These are phyloP conservation scores for Talaromyces thailandensis DNA, from an alignment of 495 filamentous ascomycete genomes.

Conservation along the genomic window DNA sequence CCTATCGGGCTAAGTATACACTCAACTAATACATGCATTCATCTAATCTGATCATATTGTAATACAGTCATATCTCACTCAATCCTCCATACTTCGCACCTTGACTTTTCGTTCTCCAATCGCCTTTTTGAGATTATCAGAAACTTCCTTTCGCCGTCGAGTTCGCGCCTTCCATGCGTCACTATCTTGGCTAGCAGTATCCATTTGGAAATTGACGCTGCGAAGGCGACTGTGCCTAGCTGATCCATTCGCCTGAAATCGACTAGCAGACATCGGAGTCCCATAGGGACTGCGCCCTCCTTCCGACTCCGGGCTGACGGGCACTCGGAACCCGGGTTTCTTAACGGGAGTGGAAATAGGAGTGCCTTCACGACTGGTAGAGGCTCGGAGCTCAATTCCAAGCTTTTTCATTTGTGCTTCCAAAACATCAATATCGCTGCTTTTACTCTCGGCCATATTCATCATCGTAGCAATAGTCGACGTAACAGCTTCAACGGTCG, in stretches of 20 bases:
- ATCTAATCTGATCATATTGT: neutral
- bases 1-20: neutral
- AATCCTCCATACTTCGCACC: slow-evolving; percentile 29
- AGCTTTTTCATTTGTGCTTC: slow-evolving; percentile 75
- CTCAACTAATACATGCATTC: neutral
- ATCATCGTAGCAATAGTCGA: slow-evolving; percentile 91
- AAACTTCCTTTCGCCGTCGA: slow-evolving; percentile 44
- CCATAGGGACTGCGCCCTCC: slow-evolving; percentile 37
- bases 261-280: slow-evolving; percentile 44
- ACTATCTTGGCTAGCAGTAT: slow-evolving; percentile 44
- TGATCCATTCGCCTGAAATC: slow-evolving; percentile 37
- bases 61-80: slow-evolving; percentile 10
- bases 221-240: slow-evolving; percentile 36
- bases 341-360: slow-evolving; percentile 53
- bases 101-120: slow-evolving; percentile 29
- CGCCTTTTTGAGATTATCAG: slow-evolving; percentile 32
- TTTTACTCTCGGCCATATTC: slow-evolving; percentile 77
- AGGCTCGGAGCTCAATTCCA: slow-evolving; percentile 43
- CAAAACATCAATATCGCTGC: slow-evolving; percentile 79
- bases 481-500: slow-evolving; percentile 85
- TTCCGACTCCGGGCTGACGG: slow-evolving; percentile 30
- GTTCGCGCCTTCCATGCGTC: slow-evolving; percentile 48
- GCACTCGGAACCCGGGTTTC: slow-evolving; percentile 24
- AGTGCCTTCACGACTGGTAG: slow-evolving; percentile 40
- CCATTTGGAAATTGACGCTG: slow-evolving; percentile 22